phyloP scores from a whole-genome alignment of 768 basidiomycete species.

The Lyophyllum decastes region DNA sequence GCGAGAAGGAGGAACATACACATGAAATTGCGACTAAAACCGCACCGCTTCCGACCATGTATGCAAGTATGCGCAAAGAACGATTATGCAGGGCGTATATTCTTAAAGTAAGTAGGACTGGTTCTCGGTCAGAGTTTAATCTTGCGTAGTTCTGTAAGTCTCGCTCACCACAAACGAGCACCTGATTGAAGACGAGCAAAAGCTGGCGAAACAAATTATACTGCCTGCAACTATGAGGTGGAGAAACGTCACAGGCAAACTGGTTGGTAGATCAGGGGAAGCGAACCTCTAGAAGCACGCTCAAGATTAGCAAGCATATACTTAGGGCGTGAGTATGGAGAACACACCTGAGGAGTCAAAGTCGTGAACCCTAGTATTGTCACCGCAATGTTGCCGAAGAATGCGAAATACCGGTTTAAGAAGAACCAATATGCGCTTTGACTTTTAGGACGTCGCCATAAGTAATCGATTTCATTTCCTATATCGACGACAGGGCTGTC shows the following conservation, averaged over 20 bases:
- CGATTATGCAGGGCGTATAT: constrained; percentile 51
- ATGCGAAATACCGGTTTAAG: constrained; percentile 49
- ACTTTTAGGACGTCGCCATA: constrained; percentile 46
- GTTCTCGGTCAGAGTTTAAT: background rate
- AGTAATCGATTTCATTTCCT: constrained; percentile 41
- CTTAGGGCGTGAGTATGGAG: background rate
- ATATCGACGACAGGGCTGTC: background rate
- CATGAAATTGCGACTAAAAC: constrained; percentile 30
- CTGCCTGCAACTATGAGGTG: constrained; percentile 35
- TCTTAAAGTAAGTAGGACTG: constrained; percentile 47
- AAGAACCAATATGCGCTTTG: constrained; percentile 46
- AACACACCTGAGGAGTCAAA: constrained; percentile 23
- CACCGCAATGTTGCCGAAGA: constrained; percentile 39
- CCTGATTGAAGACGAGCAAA: constrained; percentile 43
- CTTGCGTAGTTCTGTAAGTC: background rate
- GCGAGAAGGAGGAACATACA: constrained; percentile 30
- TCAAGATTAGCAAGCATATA: background rate
- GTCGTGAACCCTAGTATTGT: constrained; percentile 29
- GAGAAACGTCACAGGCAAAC: background rate
- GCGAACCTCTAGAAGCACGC: constrained; percentile 16
- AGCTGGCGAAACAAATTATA: constrained; percentile 42
- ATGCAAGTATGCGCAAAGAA: constrained; percentile 35
- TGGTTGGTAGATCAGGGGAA: background rate
- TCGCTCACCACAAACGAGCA: constrained; percentile 45
- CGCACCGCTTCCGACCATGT: constrained; percentile 32